A percentile compares a stretch with the other conserved stretches of the same genome.
Evolutionary conservation across 192 early-diverging fungal species (phyloP).

Genomic region (Phycomyces blakesleeanus): DNA sequence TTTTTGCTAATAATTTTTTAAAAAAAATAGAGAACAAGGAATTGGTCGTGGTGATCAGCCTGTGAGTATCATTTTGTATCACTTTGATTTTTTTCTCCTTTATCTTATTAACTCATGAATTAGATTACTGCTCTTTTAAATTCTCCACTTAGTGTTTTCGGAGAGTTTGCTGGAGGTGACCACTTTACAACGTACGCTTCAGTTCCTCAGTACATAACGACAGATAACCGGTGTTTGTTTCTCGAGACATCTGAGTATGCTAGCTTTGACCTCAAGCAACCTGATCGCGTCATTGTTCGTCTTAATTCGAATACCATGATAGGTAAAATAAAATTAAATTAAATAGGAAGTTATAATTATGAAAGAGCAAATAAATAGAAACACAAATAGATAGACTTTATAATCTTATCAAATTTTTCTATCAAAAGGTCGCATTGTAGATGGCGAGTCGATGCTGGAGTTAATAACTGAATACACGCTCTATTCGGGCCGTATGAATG

Average conservation of each 20-base stretch:
- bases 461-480: conserved; percentile 36
- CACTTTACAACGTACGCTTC: conserved; percentile 35
- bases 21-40: conserved; percentile 41
- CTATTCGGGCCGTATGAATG: conserved; percentile 33
- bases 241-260: conserved; percentile 36
- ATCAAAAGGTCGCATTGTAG: conserved; percentile 31
- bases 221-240: conserved; percentile 29
- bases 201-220: conserved; percentile 36
- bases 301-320: conserved; percentile 12
- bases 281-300: conserved; percentile 30
- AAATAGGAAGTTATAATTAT: neutral
- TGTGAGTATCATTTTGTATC: conserved; percentile 9
- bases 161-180: conserved; percentile 25
- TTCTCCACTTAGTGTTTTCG: conserved; percentile 23
- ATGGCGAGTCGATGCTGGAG: conserved; percentile 31
- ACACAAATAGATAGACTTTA: neutral
- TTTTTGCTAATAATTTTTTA: no score
- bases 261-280: conserved; percentile 33
- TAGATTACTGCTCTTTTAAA: conserved; percentile 17
- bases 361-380: neutral
- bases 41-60: conserved; percentile 31
- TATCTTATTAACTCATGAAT: neutral
- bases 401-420: neutral
- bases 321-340: conserved; percentile 14
- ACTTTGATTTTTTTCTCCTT: neutral